Evolutionary conservation across 2,329 filamentous ascomycete species (phyloP).

Genomic region (Hymenoscyphus fraxineus): DNA sequence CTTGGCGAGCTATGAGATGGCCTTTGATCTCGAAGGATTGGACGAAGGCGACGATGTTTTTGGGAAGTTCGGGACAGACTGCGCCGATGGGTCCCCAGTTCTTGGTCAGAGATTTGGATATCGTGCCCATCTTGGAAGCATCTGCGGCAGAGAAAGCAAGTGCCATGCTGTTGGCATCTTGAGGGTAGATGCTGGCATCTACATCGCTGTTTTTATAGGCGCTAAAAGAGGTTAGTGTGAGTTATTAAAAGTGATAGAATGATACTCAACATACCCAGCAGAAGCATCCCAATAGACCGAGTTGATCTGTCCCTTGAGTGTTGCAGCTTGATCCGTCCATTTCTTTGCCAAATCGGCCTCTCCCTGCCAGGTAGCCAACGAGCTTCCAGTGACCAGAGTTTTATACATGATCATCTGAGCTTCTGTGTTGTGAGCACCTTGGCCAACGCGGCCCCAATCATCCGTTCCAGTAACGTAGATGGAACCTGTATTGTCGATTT

Average conservation of each 20-base stretch:
- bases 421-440: slow-evolving; percentile 32
- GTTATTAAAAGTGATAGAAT: background rate
- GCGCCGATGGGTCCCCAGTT: slow-evolving; percentile 53
- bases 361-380: slow-evolving; percentile 41
- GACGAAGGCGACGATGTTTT: slow-evolving; percentile 56
- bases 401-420: slow-evolving; percentile 39
- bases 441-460: slow-evolving; percentile 31
- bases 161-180: slow-evolving; percentile 57
- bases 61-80: slow-evolving; percentile 51
- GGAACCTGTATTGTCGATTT: slow-evolving; percentile 40
- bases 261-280: slow-evolving; percentile 20
- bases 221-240: slow-evolving; percentile 14
- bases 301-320: slow-evolving; percentile 25
- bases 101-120: slow-evolving; percentile 27
- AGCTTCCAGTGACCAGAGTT: slow-evolving; percentile 44
- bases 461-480: slow-evolving; percentile 27
- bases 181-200: slow-evolving; percentile 53
- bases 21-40: slow-evolving; percentile 56
- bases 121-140: slow-evolving; percentile 38
- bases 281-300: slow-evolving; percentile 22
- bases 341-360: slow-evolving; percentile 20
- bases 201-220: slow-evolving; percentile 38
- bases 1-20: slow-evolving; percentile 46
- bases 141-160: slow-evolving; percentile 35
- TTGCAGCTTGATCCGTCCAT: slow-evolving; percentile 21